Conservation (phyloP, 169 alveolate genomes). For the Plasmodium coatneyi region DNA sequence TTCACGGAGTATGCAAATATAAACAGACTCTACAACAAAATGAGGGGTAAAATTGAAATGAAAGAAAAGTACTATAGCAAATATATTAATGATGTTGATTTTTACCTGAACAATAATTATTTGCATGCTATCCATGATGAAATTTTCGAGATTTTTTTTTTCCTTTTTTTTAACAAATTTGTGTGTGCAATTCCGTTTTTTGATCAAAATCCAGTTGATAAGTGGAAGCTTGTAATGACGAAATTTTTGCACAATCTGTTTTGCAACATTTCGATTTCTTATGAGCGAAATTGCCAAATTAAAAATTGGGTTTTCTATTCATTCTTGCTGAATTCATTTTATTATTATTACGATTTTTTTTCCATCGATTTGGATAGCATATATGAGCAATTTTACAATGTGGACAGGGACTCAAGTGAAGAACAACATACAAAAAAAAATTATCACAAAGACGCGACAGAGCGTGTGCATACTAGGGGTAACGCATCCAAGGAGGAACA, state of each 20-base stretch:
- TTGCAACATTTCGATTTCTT: conserved; percentile 17
- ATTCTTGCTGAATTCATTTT: conserved; percentile 64
- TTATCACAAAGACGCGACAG: background rate
- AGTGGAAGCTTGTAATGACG: conserved; percentile 36
- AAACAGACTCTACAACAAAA: conserved; percentile 18
- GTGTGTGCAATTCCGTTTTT: conserved; percentile 61
- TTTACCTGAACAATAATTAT: conserved; percentile 17
- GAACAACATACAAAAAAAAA: conserved; percentile 1
- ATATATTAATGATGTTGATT: conserved; percentile 17
- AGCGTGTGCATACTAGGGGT: background rate
- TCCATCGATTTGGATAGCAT: conserved; percentile 7
- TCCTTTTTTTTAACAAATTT: conserved; percentile 66
- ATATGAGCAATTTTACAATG: conserved; percentile 14
- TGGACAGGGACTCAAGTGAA: conserved; percentile 7
- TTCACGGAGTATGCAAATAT: conserved; percentile 53
- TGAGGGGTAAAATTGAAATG: background rate
- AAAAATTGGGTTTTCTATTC: conserved; percentile 47
- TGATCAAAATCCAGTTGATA: conserved; percentile 48
- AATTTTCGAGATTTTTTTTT: conserved; percentile 41
- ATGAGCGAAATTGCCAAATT: conserved; percentile 4
- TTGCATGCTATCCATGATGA: conserved; percentile 15
- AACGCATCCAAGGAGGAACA: conserved; percentile 2
- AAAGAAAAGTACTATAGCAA: conserved; percentile 32
- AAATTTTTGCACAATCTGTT: conserved; percentile 25
- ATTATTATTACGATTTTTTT: conserved; percentile 58